phyloP scores from a whole-genome alignment of 306 rosid genomes.

The Gleditsia sinensis region DNA sequence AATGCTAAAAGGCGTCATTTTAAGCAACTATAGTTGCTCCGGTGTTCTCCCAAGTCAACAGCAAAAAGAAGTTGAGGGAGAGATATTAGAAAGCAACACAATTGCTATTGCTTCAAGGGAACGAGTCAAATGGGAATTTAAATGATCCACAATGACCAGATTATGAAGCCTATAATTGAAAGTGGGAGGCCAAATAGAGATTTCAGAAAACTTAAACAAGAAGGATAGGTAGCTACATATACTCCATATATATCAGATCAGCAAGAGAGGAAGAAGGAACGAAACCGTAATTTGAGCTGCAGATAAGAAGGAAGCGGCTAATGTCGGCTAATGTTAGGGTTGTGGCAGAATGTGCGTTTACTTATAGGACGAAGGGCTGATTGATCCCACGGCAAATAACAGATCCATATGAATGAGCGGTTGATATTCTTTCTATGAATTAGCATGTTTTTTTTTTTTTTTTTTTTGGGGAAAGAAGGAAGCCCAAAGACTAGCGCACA shows the following conservation, averaged over 20 bases:
- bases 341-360: fast-evolving
- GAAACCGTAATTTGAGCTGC: slow-evolving; percentile 20
- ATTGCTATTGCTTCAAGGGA: slow-evolving; percentile 90
- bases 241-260: background rate
- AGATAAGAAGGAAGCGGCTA: background rate
- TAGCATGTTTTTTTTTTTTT: background rate
- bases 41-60: slow-evolving; percentile 35
- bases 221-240: background rate
- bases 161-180: slow-evolving; percentile 49
- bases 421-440: background rate
- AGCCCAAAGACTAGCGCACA: too few relatives aligned
- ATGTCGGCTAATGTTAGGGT: too few relatives aligned
- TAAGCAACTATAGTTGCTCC: slow-evolving; percentile 51
- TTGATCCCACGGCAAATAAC: slow-evolving; percentile 36
- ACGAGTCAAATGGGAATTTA: slow-evolving; percentile 84
- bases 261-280: background rate
- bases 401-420: background rate
- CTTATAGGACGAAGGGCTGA: slow-evolving; percentile 9
- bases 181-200: background rate
- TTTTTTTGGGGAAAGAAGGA: too few relatives aligned
- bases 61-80: slow-evolving; percentile 18
- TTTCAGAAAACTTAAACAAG: background rate
- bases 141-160: slow-evolving; percentile 84
- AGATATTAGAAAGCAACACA: slow-evolving; percentile 49
- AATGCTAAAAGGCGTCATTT: background rate